Conservation (phyloP, 2,329 filamentous ascomycete species). For the Aspergillus proliferans region DNA sequence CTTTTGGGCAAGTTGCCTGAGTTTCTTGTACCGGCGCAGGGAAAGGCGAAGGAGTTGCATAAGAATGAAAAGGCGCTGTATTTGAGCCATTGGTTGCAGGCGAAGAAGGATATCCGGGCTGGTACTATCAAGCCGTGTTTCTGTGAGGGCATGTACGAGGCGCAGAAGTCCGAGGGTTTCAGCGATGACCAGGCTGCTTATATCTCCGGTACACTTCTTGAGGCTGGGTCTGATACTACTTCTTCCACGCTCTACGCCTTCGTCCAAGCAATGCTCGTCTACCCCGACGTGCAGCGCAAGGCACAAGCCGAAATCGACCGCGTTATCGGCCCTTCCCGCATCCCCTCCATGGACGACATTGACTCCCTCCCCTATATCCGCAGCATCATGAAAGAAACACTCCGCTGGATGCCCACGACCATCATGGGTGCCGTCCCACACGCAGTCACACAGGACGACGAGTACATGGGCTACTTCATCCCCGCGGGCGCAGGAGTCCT, state of each 20-base stretch:
- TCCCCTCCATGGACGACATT: slow-evolving; percentile 29
- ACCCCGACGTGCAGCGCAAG: slow-evolving; percentile 38
- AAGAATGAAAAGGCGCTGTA: slow-evolving; percentile 39
- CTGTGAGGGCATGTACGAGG: slow-evolving; percentile 18
- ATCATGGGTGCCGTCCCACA: slow-evolving; percentile 44
- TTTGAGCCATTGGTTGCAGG: slow-evolving; percentile 36
- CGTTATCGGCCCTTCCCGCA: slow-evolving; percentile 23
- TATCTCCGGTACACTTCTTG: slow-evolving; percentile 25
- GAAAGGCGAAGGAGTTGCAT: slow-evolving; percentile 40
- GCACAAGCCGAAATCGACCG: slow-evolving; percentile 35
- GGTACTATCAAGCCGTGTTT: slow-evolving; percentile 26
- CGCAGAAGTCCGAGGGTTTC: slow-evolving; percentile 27
- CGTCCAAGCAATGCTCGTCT: slow-evolving; percentile 45
- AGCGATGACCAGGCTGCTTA: slow-evolving; percentile 30
- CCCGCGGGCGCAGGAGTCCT: slow-evolving; percentile 44
- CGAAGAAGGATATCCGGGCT: slow-evolving; percentile 29
- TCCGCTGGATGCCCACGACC: slow-evolving; percentile 38
- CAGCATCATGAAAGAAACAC: slow-evolving; percentile 28
- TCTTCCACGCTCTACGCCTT: slow-evolving; percentile 44
- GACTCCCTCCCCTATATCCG: slow-evolving; percentile 28
- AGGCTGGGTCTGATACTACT: slow-evolving; percentile 48
- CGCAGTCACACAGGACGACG: slow-evolving; percentile 44
- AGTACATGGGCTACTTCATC: slow-evolving; percentile 45
- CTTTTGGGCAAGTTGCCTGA: slow-evolving; percentile 42
- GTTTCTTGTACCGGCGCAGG: slow-evolving; percentile 28